Percentiles rank a stretch among this genome's conserved stretches.
Conservation (phyloP, 73 alveolate genomes). For the Symbiodinium pilosum region DNA sequence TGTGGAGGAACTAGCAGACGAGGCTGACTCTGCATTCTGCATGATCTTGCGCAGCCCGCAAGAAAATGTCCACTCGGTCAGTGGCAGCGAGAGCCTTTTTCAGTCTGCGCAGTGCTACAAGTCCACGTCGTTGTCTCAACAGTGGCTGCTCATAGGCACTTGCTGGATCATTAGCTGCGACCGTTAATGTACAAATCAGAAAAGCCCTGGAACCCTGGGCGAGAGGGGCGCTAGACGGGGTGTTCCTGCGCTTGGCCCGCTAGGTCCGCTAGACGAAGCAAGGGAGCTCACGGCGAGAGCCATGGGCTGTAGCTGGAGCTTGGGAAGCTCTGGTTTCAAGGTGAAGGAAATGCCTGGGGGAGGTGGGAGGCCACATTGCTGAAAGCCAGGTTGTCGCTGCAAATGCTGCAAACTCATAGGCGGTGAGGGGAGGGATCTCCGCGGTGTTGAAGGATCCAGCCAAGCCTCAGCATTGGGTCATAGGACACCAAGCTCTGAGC, state of each 20-base stretch:
- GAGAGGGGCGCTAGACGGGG: neutral
- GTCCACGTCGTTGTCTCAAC: neutral
- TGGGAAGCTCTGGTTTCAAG: conserved; percentile 52
- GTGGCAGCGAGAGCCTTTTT: no score
- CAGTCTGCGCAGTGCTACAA: neutral
- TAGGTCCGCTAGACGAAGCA: neutral
- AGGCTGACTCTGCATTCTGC: no score
- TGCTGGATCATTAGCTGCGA: neutral
- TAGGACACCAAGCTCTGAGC: no score
- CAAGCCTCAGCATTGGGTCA: neutral
- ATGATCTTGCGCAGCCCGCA: no score
- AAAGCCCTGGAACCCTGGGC: conserved; percentile 23
- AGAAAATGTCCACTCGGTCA: no score
- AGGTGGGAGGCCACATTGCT: conserved; percentile 51
- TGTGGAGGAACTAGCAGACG: no score
- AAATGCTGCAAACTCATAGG: no score
- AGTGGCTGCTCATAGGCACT: neutral
- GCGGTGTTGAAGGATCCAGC: neutral
- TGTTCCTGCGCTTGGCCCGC: neutral
- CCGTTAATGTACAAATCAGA: neutral
- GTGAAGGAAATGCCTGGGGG: conserved; percentile 77
- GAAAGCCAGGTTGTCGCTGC: no score
- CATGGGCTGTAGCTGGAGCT: conserved; percentile 1
- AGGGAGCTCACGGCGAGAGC: no score
- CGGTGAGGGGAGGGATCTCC: neutral